These are phyloP conservation scores for Calendula officinalis DNA, from an alignment of 129 eudicot species.

Conservation along the genomic window DNA sequence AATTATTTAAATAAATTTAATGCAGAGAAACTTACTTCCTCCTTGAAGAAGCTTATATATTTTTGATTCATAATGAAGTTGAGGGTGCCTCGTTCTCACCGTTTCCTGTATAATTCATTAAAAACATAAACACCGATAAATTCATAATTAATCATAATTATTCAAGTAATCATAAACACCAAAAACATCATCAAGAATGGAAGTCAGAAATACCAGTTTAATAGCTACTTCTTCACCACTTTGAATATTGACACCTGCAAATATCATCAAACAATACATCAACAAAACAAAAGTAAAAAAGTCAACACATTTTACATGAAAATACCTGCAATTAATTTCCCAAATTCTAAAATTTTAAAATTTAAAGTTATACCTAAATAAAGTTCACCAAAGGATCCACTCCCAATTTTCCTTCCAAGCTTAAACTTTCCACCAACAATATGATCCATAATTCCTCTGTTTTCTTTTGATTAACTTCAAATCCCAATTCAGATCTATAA, in stretches of 20 bases:
- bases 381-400: conserved; percentile 99
- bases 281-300: conserved; percentile 5
- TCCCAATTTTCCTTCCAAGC: conserved; percentile 98
- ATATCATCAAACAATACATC: conserved; percentile 21
- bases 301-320: background rate
- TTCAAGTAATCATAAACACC: conserved; percentile 6
- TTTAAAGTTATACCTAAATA: conserved; percentile 61
- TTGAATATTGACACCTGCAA: conserved; percentile 84
- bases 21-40: conserved; percentile 62
- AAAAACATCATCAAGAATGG: conserved; percentile 9
- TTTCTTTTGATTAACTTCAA: conserved; percentile 16
- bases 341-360: background rate
- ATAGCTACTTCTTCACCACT: conserved; percentile 97
- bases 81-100: conserved; percentile 80
- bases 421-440: conserved; percentile 96
- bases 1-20: conserved; percentile 1
- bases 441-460: conserved; percentile 63
- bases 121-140: background rate
- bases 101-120: conserved; percentile 48
- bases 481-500: conserved; percentile 37
- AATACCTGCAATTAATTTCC: conserved; percentile 4
- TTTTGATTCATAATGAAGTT: conserved; percentile 84
- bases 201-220: conserved; percentile 67
- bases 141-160: conserved; percentile 1
- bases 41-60: conserved; percentile 83